phyloP scores from a whole-genome alignment of 192 early-diverging fungal genomes.

The Rhizoclosmatium sp. region DNA sequence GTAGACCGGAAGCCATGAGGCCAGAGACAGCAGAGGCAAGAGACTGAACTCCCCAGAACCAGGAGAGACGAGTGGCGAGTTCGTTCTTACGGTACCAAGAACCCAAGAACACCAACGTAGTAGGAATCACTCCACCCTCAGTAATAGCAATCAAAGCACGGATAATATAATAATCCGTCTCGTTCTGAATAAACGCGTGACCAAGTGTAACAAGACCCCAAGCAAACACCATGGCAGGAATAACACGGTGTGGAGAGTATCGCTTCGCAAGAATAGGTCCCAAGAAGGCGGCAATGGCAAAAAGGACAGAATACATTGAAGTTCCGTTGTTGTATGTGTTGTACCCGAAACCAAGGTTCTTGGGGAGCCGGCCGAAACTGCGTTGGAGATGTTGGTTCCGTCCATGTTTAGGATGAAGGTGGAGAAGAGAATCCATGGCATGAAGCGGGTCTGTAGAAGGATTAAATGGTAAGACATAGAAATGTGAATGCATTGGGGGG shows the following conservation, averaged over 20 bases:
- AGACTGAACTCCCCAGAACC: too few relatives aligned
- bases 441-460: slow-evolving; percentile 9
- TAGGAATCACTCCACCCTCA: slow-evolving; percentile 35
- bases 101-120: slow-evolving; percentile 31
- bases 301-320: slow-evolving; percentile 28
- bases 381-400: slow-evolving; percentile 31
- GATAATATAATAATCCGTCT: slow-evolving; percentile 11
- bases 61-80: too few relatives aligned
- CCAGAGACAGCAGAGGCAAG: too few relatives aligned
- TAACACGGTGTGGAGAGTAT: slow-evolving; percentile 24
- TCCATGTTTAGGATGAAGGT: slow-evolving; percentile 8
- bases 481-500: too few relatives aligned
- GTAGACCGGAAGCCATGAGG: too few relatives aligned
- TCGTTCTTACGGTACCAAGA: too few relatives aligned
- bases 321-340: slow-evolving; percentile 12
- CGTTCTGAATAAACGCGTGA: slow-evolving; percentile 1
- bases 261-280: slow-evolving; percentile 11
- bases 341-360: slow-evolving; percentile 4
- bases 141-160: slow-evolving; percentile 30
- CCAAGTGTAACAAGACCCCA: slow-evolving; percentile 26
- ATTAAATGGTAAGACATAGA: too few relatives aligned
- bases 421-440: background rate
- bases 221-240: slow-evolving; percentile 28
- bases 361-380: slow-evolving; percentile 11
- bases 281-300: slow-evolving; percentile 28